Percentiles rank a stretch among this genome's conserved stretches.
These are phyloP conservation scores for Corylus heterophylla DNA, from an alignment of 306 rosid genomes.

Conservation along the genomic window DNA sequence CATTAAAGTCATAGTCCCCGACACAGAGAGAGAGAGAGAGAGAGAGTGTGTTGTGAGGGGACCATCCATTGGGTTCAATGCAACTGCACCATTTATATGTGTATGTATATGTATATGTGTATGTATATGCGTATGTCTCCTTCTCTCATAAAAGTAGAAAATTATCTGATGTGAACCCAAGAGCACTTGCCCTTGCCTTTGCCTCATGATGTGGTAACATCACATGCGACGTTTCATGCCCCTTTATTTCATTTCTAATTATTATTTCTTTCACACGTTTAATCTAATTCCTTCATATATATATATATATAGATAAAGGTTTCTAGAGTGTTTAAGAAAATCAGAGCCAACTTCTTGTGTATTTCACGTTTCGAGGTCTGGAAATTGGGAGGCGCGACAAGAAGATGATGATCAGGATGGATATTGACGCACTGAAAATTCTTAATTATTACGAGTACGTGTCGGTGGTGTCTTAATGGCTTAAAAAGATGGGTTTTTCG, in stretches of 20 bases:
- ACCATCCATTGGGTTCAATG: constrained; percentile 49
- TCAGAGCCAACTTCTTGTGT: background rate
- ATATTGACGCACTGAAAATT: too few species aligned
- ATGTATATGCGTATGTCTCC: background rate
- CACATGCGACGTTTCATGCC: constrained; percentile 57
- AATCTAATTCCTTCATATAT: too few species aligned
- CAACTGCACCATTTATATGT: constrained; percentile 53
- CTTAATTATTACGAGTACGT: too few species aligned
- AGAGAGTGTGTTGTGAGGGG: constrained; percentile 33
- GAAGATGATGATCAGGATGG: too few species aligned
- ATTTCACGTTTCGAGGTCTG: background rate
- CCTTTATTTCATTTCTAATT: constrained; percentile 17
- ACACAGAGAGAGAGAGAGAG: background rate
- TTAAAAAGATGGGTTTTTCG: too few species aligned
- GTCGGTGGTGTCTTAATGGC: too few species aligned
- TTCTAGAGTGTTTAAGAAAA: background rate
- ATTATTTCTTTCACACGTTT: too few species aligned
- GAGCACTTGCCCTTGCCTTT: constrained; percentile 38
- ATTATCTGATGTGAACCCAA: constrained; percentile 48
- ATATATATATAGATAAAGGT: too few species aligned
- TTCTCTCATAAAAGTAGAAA: constrained; percentile 41
- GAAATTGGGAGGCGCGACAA: too few species aligned
- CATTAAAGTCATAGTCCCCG: constrained; percentile 60
- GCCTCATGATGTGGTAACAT: constrained; percentile 62
- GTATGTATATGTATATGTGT: too few species aligned